phyloP scores from a whole-genome alignment of 371 early-diverging fungal genomes.

The Mucor sp. region DNA sequence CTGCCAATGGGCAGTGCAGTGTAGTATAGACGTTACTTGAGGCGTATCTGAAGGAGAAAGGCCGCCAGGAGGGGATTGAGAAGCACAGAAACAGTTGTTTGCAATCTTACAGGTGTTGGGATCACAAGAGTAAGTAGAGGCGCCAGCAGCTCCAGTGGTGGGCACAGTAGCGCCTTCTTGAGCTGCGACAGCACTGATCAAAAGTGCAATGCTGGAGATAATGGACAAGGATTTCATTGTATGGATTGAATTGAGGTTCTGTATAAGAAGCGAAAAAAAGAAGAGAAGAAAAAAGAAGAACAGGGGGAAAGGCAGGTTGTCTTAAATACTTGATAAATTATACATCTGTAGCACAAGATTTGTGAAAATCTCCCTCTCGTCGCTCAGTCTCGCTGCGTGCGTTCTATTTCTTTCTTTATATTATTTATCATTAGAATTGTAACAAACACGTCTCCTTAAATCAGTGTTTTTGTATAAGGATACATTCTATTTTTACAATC shows the following conservation, averaged over 20 bases:
- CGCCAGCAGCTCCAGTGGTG: slow-evolving; percentile 5
- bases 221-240: slow-evolving; percentile 21
- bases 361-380: background rate
- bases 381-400: background rate
- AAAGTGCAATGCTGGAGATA: slow-evolving; percentile 16
- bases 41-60: slow-evolving; percentile 60
- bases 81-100: slow-evolving; percentile 68
- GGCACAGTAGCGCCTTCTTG: slow-evolving; percentile 43
- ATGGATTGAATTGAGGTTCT: background rate
- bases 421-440: no score
- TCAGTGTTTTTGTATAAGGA: no score
- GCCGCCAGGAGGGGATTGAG: slow-evolving; percentile 59
- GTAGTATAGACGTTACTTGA: slow-evolving; percentile 34
- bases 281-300: slow-evolving; percentile 6
- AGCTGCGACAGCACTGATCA: slow-evolving; percentile 23
- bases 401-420: background rate
- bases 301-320: background rate
- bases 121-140: slow-evolving; percentile 53
- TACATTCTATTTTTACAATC: no score
- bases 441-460: no score
- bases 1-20: background rate
- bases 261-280: slow-evolving; percentile 1
- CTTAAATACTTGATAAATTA: background rate
- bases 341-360: background rate
- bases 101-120: slow-evolving; percentile 56